Evolutionary conservation across 768 basidiomycete species (phyloP), one percentile per base, ranked within the genome.

Genomic region (Pisolithus microcarpus): DNA sequence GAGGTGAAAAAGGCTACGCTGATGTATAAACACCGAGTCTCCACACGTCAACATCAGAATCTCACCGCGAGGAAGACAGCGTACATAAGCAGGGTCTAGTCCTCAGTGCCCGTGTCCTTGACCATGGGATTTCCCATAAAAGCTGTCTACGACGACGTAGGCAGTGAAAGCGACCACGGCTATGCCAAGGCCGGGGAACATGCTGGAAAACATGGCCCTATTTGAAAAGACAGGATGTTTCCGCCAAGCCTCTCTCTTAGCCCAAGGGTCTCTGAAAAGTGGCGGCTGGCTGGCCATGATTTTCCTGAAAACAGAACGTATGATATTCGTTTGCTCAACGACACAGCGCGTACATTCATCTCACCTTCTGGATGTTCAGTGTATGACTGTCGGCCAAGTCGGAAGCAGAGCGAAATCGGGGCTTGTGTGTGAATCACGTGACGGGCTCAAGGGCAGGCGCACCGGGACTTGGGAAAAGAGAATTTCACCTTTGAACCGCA

Each of bases 101-200:
- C n/a, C 19, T 51, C 43, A 56, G 36, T 55, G 49, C 21, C 60
- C 52, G 21, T 56, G 50, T 26, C 58, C 58, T 39, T 60, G 59
- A 24, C 55, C 59, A 31, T 71, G 71, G 49, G 50, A 56, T 55
- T 73, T 78, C 46, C 70, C 60, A 58, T 77, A 76, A 28, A 86
- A 51, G 64, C 91, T 91, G 69, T 96, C 94, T 26, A 75, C 87
- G 31, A 89, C 68, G 30, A 97, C 91, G 61, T 97, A 98, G 51
- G 80, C 84, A 30, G 90, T 85, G 74, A 98, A 98, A 1, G 92
- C 89, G 48, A 85, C 90, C 46, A 91, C 77, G 34, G 90, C 95
- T 51, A 91, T 91, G 43, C 93, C 94, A 62, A 98, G 88, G 37
- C 95, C 95, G 31, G 95, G 95, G 69, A 97, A 93, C 57, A 95